phyloP scores from a whole-genome alignment of 2,329 filamentous ascomycete genomes.

The Apiospora saccharicola region DNA sequence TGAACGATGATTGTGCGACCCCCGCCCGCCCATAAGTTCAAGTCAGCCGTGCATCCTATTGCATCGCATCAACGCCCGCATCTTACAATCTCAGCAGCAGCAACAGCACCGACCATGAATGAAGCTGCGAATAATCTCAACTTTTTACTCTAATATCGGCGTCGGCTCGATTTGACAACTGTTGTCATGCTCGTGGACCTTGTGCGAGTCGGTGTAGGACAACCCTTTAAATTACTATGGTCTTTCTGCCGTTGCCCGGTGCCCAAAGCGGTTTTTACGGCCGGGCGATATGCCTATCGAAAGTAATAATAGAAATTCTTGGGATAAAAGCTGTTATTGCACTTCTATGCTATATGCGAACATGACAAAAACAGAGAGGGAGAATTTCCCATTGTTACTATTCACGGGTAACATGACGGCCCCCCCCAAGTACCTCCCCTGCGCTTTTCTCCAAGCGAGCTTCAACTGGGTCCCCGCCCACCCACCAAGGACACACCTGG shows the following conservation, averaged over 20 bases:
- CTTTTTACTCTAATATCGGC: neutral
- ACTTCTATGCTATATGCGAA: conserved; percentile 3
- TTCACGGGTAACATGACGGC: conserved; percentile 13
- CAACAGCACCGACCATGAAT: neutral
- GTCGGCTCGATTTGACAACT: conserved; percentile 9
- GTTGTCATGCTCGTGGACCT: conserved; percentile 10
- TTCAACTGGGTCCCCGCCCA: conserved; percentile 41
- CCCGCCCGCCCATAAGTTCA: neutral
- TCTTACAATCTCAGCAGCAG: neutral
- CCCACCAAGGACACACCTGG: conserved; percentile 25
- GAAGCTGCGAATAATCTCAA: conserved; percentile 11
- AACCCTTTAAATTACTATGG: conserved; percentile 8
- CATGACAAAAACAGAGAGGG: neutral
- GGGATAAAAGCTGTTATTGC: neutral
- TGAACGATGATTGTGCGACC: neutral
- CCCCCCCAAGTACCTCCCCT: conserved; percentile 1
- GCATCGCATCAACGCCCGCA: conserved; percentile 2
- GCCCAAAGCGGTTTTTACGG: conserved; percentile 15
- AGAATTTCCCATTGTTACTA: conserved; percentile 5
- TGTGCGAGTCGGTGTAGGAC: conserved; percentile 5
- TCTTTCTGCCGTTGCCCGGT: neutral
- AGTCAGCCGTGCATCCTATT: conserved; percentile 8
- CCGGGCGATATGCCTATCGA: conserved; percentile 11
- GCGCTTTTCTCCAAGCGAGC: conserved; percentile 46
- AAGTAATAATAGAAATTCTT: conserved; percentile 11